Percentiles rank a stretch among this genome's conserved stretches.
These are phyloP conservation scores for Sarocladium brachiariae DNA, from an alignment of 2,329 filamentous ascomycete species.

Conservation along the genomic window DNA sequence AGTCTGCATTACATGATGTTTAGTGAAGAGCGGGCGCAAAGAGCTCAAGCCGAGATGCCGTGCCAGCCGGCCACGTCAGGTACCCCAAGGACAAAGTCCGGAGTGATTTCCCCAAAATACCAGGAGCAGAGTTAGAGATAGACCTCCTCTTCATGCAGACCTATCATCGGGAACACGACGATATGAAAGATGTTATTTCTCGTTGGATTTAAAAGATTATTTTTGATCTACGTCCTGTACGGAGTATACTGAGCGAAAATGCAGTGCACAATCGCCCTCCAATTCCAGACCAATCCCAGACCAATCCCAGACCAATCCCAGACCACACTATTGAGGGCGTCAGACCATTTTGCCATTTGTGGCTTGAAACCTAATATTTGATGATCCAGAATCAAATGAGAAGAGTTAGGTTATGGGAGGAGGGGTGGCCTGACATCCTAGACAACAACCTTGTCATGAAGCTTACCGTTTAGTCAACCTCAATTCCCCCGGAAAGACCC, in stretches of 20 bases:
- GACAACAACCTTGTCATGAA: constrained; percentile 4
- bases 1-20: background rate
- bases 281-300: too few species aligned
- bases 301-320: background rate
- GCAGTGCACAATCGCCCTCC: too few species aligned
- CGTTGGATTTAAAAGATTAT: too few species aligned
- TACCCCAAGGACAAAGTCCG: background rate
- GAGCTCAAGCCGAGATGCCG: constrained; percentile 3
- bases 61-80: background rate
- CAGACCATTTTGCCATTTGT: background rate
- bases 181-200: too few species aligned
- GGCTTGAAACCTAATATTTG: background rate
- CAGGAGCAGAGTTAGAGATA: background rate
- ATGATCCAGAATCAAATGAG: background rate
- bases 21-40: background rate
- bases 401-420: background rate
- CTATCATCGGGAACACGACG: too few species aligned
- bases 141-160: too few species aligned
- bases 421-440: background rate
- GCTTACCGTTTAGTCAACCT: background rate
- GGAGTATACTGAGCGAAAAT: too few species aligned
- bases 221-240: too few species aligned
- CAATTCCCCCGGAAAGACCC: background rate
- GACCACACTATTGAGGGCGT: background rate
- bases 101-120: background rate